Percentiles rank a stretch among this genome's conserved stretches.
phyloP scores from a whole-genome alignment of 2,329 filamentous ascomycete genomes.

The Aspergillus sp. region DNA sequence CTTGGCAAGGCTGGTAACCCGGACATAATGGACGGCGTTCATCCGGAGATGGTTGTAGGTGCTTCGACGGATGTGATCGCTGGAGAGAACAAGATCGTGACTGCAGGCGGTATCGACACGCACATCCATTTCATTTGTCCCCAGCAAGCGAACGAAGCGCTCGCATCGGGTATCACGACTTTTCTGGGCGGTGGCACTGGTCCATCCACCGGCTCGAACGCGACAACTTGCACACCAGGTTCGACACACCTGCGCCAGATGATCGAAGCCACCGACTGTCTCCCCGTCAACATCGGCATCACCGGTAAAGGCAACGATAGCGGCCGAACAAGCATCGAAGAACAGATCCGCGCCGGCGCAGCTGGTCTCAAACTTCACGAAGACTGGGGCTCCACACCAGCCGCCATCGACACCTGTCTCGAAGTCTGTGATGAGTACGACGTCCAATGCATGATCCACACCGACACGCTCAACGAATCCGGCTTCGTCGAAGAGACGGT shows the following conservation, averaged over 20 bases:
- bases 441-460: conserved; percentile 90
- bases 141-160: conserved; percentile 76
- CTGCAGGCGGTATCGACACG: conserved; percentile 79
- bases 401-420: conserved; percentile 83
- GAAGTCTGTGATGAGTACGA: conserved; percentile 83
- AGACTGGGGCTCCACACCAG: conserved; percentile 89
- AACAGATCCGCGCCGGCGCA: conserved; percentile 75
- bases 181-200: conserved; percentile 87
- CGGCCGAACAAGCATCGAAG: conserved; percentile 60
- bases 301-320: conserved; percentile 92
- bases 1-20: conserved; percentile 95
- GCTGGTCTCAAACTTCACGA: conserved; percentile 92
- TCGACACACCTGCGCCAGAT: conserved; percentile 77
- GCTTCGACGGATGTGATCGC: conserved; percentile 88
- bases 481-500: conserved; percentile 95
- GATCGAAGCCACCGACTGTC: conserved; percentile 74
- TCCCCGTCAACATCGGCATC: conserved; percentile 84
- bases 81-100: conserved; percentile 83
- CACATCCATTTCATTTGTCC: conserved; percentile 96
- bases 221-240: conserved; percentile 88
- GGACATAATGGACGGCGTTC: conserved; percentile 90
- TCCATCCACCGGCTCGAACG: conserved; percentile 83
- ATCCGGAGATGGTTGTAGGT: conserved; percentile 71
- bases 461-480: conserved; percentile 91
- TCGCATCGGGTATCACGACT: conserved; percentile 81